Evolutionary conservation across 2,329 filamentous ascomycete species (phyloP).

Genomic region (Fusarium sp.): DNA sequence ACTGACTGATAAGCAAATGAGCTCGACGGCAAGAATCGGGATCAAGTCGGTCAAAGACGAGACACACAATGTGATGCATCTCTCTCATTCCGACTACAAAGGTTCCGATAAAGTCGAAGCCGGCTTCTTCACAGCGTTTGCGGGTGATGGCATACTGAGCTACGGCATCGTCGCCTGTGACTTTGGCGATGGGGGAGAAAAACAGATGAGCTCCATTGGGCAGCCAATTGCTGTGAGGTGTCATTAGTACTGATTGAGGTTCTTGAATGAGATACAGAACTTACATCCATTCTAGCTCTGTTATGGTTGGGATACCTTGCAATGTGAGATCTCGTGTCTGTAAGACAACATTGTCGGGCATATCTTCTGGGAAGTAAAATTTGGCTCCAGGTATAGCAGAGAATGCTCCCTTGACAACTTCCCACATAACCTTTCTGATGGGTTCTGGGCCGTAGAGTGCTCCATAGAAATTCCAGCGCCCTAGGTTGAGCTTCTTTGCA

Average conservation of each 20-base stretch:
- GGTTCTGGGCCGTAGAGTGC: conserved; percentile 40
- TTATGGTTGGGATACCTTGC: conserved; percentile 32
- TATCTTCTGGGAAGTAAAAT: conserved; percentile 41
- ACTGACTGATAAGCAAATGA: conserved; percentile 9
- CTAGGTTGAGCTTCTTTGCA: conserved; percentile 35
- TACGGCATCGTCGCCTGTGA: conserved; percentile 31
- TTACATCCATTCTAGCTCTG: conserved; percentile 43
- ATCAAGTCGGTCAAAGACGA: conserved; percentile 30
- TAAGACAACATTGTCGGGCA: conserved; percentile 32
- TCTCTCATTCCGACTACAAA: conserved; percentile 37
- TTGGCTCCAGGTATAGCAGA: conserved; percentile 35
- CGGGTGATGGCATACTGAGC: conserved; percentile 30
- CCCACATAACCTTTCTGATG: conserved; percentile 30
- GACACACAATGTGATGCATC: conserved; percentile 38
- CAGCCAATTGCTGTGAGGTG: conserved; percentile 13
- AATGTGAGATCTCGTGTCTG: conserved; percentile 32
- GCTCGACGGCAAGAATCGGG: conserved; percentile 27
- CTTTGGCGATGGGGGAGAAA: conserved; percentile 42
- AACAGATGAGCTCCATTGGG: conserved; percentile 41
- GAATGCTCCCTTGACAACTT: conserved; percentile 32
- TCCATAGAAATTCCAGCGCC: conserved; percentile 43
- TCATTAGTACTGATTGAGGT: neutral
- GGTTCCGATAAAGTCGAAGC: conserved; percentile 39
- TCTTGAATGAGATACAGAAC: neutral
- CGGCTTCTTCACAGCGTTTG: conserved; percentile 31